Evolutionary conservation across 495 filamentous ascomycete species (phyloP), one percentile per base, ranked within the genome.

Genomic region (Xylaria longipes): DNA sequence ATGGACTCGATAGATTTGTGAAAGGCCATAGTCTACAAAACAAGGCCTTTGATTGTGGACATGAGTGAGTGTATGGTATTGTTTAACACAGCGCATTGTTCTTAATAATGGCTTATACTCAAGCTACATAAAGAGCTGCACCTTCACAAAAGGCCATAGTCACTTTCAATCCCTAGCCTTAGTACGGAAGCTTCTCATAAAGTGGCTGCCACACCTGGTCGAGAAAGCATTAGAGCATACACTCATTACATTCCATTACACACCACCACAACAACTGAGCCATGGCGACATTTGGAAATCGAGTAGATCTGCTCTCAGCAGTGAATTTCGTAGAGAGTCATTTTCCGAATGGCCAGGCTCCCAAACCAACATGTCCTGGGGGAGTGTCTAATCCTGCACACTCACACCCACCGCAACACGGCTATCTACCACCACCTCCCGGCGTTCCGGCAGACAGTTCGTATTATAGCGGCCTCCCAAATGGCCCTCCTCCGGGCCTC

Each of bases 401-500:
- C 14, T 43, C 37, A 1, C 37, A 29, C 5, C 35, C n/a, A 43
- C 37, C 60, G 20, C 60, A 15, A 17, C 1, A 7, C 25, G 11
- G 4, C 37, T 9, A 2, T 22, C 31, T n/a, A 20, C 39, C 25
- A 14, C 15, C 11, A 3, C 58, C 68, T 5, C 69, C 69, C 6
- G 69, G 69, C 7, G 20, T 58, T 3, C 14, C 61, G 20, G 37
- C 41, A 0, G 45, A 45, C 3, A 1, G 2, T n/a, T n/a, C n/a
- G 6, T 64, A 66, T 45, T 84, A 84, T 71, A 78, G 83, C 87
- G 86, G 89, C n/a, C 72, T 78, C 74, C 82, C 76, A 73, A 76
- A 87, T n/a, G 85, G 84, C 80, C 91, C 88, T 69, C 71, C 66
- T 68, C 79, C 78, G 35, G 73, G 71, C 70, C 67, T 76, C 17